phyloP scores from a whole-genome alignment of 306 rosid genomes.

The Prunus salicina region DNA sequence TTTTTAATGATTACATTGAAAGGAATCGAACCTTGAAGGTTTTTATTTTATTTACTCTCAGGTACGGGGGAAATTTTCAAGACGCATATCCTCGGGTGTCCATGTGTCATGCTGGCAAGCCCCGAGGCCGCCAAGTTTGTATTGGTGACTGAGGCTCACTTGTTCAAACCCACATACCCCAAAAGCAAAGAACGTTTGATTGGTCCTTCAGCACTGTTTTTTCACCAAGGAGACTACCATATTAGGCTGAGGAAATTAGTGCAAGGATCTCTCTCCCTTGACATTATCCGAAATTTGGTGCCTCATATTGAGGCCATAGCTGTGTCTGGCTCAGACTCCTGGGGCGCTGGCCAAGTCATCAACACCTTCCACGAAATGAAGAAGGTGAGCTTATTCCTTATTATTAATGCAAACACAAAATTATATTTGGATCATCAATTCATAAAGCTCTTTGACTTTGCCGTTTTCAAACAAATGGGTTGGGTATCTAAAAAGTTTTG shows the following conservation, averaged over 20 bases:
- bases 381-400: conserved; percentile 32
- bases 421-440: too few species aligned
- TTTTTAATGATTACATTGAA: not conserved
- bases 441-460: not conserved
- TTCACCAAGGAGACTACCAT: conserved; percentile 75
- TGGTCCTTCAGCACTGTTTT: conserved; percentile 81
- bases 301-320: conserved; percentile 53
- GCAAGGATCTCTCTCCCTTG: conserved; percentile 52
- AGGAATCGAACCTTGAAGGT: not conserved
- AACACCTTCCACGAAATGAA: conserved; percentile 79
- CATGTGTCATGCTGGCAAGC: conserved; percentile 82
- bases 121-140: conserved; percentile 85
- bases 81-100: conserved; percentile 77
- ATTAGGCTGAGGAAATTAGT: conserved; percentile 63
- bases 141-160: conserved; percentile 70
- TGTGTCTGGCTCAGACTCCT: conserved; percentile 40
- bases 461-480: not conserved
- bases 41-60: not conserved
- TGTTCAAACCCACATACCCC: conserved; percentile 88
- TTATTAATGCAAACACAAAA: too few species aligned
- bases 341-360: conserved; percentile 43
- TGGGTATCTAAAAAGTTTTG: not conserved
- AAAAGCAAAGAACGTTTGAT: conserved; percentile 80
- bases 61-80: conserved; percentile 95
- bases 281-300: conserved; percentile 54